phyloP scores from a whole-genome alignment of 2,329 filamentous ascomycete genomes.

The Nigrograna mackinnonii region DNA sequence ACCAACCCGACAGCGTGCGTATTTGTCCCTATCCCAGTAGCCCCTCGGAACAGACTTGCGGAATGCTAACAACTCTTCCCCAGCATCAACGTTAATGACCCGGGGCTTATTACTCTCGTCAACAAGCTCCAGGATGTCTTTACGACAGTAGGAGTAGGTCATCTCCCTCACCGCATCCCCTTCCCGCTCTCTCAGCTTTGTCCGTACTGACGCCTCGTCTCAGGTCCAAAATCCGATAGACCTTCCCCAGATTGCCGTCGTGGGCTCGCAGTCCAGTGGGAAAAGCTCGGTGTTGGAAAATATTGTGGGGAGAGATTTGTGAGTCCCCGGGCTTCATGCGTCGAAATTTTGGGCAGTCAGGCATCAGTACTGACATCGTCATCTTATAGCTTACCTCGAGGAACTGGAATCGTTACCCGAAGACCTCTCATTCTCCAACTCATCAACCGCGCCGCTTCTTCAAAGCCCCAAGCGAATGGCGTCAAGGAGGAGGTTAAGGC shows the following conservation, averaged over 20 bases:
- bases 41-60: constrained; percentile 11
- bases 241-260: constrained; percentile 95
- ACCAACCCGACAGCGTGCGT: constrained; percentile 46
- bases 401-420: constrained; percentile 95
- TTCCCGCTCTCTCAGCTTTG: constrained; percentile 7
- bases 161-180: constrained; percentile 3
- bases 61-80: constrained; percentile 28
- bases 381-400: constrained; percentile 79
- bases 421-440: constrained; percentile 95
- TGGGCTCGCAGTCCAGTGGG: constrained; percentile 97
- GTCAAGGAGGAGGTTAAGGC: constrained; percentile 67
- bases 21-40: constrained; percentile 11
- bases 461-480: constrained; percentile 71
- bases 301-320: constrained; percentile 99
- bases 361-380: constrained; percentile 24
- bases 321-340: constrained; percentile 54
- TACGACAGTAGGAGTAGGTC: constrained; percentile 83
- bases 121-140: constrained; percentile 99
- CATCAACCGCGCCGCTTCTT: constrained; percentile 74
- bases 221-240: constrained; percentile 99
- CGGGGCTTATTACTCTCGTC: constrained; percentile 76
- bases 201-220: constrained; percentile 33
- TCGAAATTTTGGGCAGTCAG: constrained; percentile 9
- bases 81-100: constrained; percentile 74
- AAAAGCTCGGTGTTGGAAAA: constrained; percentile 99